Evolutionary conservation across 345 rosid genomes (phyloP).

Genomic region (Melaleuca alternifolia): DNA sequence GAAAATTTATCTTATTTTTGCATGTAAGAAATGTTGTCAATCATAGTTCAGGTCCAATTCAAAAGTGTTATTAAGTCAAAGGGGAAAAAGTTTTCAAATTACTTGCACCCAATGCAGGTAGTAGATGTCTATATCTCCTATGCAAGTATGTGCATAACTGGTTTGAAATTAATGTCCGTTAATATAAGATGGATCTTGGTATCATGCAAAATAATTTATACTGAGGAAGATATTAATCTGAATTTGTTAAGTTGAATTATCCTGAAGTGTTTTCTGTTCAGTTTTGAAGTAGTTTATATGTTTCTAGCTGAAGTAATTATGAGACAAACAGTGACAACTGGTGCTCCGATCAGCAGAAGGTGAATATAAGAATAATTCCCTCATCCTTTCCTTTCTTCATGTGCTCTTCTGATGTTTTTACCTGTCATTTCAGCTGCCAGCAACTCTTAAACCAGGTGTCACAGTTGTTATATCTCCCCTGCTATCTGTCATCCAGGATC

Average conservation of each 20-base stretch:
- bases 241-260: neutral
- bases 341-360: neutral
- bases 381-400: neutral
- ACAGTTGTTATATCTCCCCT: slow-evolving; percentile 80
- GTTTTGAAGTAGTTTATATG: neutral
- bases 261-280: neutral
- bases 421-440: slow-evolving; percentile 54
- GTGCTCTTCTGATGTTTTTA: neutral
- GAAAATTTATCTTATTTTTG: neutral
- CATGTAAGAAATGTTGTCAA: neutral
- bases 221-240: neutral
- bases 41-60: neutral
- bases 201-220: neutral
- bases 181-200: neutral
- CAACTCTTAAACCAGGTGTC: slow-evolving; percentile 75
- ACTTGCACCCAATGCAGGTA: neutral
- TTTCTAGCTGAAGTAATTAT: neutral
- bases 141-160: neutral
- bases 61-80: neutral
- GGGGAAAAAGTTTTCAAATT: neutral
- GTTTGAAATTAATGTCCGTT: neutral
- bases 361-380: neutral
- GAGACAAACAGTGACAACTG: neutral
- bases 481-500: slow-evolving; percentile 90
- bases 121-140: neutral